Evolutionary conservation across 2,329 filamentous ascomycete species (phyloP), one percentile per base, ranked within the genome.

Genomic region (Colletotrichum tropicicola): DNA sequence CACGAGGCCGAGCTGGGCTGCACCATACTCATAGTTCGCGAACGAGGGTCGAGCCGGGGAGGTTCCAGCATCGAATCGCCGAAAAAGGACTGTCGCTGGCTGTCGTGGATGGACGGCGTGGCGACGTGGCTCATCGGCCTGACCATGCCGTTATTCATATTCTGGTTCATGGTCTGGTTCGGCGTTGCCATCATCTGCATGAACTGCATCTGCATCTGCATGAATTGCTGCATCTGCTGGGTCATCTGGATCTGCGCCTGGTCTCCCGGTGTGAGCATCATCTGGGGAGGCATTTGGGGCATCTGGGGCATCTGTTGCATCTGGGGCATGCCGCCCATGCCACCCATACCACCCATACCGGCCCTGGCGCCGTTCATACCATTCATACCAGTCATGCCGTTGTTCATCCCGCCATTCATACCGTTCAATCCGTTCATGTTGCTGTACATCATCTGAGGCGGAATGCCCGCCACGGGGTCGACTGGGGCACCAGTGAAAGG

Each of bases 141-240:
- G 66, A 70, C 73, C 60, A 68, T 66, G 70, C 58, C 70, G 59
- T n/a, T n/a, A n/a, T n/a, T n/a, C n/a, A n/a, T n/a, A n/a, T n/a
- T n/a, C n/a, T n/a, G n/a, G n/a, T 68, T 72, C 55, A 69, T 71
- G 37, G 67, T 62, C 41, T 75, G 74, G 66, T 80, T 80, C 52
- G 78, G 79, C 12, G 74, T 70, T 1, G 84, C 83, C 85, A 93
- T 92, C 88, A 93, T 91, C 72, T 94, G 91, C 91, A 97, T 95
- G 79, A 94, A 94, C 74, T 97, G 92, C 91, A 97, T 94, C 75
- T 97, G 93, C 90, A 96, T 93, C 74, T 94, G 91, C 91, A 95
- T 94, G 79, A 95, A 94, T 72, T 93, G 90, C 59, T 88, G 86
- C 92, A 95, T 94, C 73, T 94, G 91, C 73, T 93, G 91, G 6